Conservation (phyloP, 2,329 filamentous ascomycete species). For the Fusarium citri region DNA sequence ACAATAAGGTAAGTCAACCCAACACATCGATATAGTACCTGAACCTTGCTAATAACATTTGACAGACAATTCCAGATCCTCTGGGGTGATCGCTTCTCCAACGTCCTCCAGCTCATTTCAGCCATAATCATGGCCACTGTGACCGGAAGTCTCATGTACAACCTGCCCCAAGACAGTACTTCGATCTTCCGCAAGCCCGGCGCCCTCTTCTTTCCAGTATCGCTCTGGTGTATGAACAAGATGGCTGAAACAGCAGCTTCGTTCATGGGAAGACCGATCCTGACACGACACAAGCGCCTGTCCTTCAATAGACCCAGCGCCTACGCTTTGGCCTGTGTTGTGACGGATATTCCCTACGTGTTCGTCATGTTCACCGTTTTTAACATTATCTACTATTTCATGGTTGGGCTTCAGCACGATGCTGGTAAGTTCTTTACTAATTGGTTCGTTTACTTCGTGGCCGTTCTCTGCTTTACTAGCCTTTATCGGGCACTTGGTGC, state of each 20-base stretch:
- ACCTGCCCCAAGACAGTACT: not conserved
- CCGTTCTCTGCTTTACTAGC: slow-evolving; percentile 47
- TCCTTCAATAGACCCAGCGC: slow-evolving; percentile 48
- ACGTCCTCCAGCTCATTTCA: not conserved
- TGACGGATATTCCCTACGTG: slow-evolving; percentile 32
- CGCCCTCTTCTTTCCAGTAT: slow-evolving; percentile 27
- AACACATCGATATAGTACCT: rapidly evolving
- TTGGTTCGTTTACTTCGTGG: slow-evolving; percentile 57
- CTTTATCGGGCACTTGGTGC: not conserved
- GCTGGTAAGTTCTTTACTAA: slow-evolving; percentile 58
- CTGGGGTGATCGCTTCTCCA: not conserved
- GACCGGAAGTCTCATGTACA: slow-evolving; percentile 32
- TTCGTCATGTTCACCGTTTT: slow-evolving; percentile 50
- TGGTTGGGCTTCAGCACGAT: slow-evolving; percentile 72
- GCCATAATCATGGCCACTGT: slow-evolving; percentile 4
- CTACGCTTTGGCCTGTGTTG: slow-evolving; percentile 28
- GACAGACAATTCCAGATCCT: not conserved
- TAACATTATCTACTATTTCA: slow-evolving; percentile 66
- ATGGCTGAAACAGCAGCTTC: slow-evolving; percentile 35
- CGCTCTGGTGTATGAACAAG: slow-evolving; percentile 29
- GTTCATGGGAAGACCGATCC: slow-evolving; percentile 44
- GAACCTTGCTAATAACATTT: rapidly evolving
- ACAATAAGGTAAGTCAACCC: not conserved
- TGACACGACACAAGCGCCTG: slow-evolving; percentile 50
- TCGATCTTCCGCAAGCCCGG: slow-evolving; percentile 10